Conservation (phyloP, 75 land plant genomes). For the Selaginella moellendorffii region DNA sequence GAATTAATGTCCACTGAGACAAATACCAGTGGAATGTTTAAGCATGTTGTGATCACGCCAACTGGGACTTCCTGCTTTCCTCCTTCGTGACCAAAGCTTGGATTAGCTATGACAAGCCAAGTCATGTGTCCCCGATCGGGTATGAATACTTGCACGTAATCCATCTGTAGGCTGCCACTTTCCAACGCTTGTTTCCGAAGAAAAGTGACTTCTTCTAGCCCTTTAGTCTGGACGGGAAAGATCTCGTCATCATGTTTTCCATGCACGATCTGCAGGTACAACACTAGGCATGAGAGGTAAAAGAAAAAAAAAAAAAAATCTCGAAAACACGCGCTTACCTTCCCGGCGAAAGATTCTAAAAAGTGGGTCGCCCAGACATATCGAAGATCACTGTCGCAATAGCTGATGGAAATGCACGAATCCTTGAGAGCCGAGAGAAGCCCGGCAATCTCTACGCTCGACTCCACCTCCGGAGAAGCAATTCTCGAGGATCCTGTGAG, state of each 20-base stretch:
- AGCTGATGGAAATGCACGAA: slow-evolving; percentile 8
- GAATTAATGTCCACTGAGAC: not conserved
- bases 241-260: slow-evolving; percentile 6
- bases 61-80: not conserved
- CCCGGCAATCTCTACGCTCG: not conserved
- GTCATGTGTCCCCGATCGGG: slow-evolving; percentile 7
- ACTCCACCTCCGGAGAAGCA: too few species aligned
- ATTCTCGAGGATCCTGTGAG: not conserved
- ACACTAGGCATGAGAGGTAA: too few species aligned
- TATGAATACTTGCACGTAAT: not conserved
- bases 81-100: slow-evolving; percentile 4
- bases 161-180: slow-evolving; percentile 4
- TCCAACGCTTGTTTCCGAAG: not conserved
- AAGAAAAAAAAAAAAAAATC: not conserved
- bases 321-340: not conserved
- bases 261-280: not conserved
- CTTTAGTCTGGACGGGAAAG: slow-evolving; percentile 4
- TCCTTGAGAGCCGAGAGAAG: slow-evolving; percentile 11
- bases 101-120: slow-evolving; percentile 14
- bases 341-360: not conserved
- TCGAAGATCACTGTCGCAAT: slow-evolving; percentile 4
- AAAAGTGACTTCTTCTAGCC: slow-evolving; percentile 2
- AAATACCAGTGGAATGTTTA: slow-evolving; percentile 8
- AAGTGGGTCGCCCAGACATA: slow-evolving; percentile 11
- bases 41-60: slow-evolving; percentile 9